Evolutionary conservation across 2,329 filamentous ascomycete species (phyloP).

Genomic region (Alternaria hordeiaustralica): DNA sequence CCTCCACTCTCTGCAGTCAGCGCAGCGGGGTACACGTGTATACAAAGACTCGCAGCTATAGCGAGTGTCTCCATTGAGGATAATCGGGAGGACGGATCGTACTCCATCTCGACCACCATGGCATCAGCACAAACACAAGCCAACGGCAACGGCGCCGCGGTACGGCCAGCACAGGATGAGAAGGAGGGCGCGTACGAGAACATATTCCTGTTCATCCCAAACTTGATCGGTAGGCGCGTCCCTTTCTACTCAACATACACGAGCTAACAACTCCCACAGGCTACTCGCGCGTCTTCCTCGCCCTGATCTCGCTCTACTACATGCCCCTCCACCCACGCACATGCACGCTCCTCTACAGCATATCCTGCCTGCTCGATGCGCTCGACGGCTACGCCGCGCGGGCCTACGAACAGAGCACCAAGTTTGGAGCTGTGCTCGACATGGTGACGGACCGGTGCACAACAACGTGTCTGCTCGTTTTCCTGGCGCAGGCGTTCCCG

Average conservation of each 20-base stretch:
- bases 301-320: conserved; percentile 93
- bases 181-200: conserved; percentile 55
- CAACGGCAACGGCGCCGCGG: conserved; percentile 41
- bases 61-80: background rate
- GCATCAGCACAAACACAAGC: conserved; percentile 33
- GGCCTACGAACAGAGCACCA: conserved; percentile 85
- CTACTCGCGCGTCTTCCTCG: conserved; percentile 62
- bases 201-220: conserved; percentile 62
- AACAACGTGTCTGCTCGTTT: conserved; percentile 91
- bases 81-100: background rate
- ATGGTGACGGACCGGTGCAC: conserved; percentile 99
- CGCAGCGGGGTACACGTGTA: conserved; percentile 15
- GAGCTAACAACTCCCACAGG: conserved; percentile 43
- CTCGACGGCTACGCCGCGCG: conserved; percentile 94
- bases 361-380: conserved; percentile 94
- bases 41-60: background rate
- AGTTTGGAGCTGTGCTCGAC: conserved; percentile 94
- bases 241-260: background rate
- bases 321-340: conserved; percentile 99
- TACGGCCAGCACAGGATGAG: conserved; percentile 19
- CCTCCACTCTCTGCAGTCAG: conserved; percentile 4
- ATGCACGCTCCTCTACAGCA: conserved; percentile 86
- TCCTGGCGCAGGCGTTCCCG: conserved; percentile 92
- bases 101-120: conserved; percentile 26
- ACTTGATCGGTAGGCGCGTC: conserved; percentile 55